Percentiles rank a stretch among this genome's conserved stretches.
These are phyloP conservation scores for Blastobotrys peoriensis DNA, from an alignment of 805 yeast species.

Conservation along the genomic window DNA sequence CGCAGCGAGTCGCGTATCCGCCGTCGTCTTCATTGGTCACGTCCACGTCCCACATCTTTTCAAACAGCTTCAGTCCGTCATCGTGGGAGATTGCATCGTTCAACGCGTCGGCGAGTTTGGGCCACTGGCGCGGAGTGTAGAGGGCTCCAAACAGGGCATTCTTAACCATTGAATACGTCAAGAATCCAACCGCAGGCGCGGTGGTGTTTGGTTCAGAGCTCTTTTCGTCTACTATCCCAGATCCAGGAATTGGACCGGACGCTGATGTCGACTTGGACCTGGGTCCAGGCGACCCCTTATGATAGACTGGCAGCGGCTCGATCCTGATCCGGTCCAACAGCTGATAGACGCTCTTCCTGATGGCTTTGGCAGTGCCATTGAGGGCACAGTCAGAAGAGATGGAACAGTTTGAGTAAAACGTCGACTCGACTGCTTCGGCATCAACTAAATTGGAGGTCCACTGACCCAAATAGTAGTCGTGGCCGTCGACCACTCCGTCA, in stretches of 20 bases:
- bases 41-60: neutral
- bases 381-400: conserved; percentile 5
- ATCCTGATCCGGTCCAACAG: conserved; percentile 9
- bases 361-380: conserved; percentile 5
- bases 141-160: conserved; percentile 10
- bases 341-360: conserved; percentile 4
- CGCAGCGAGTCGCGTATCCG: conserved; percentile 12
- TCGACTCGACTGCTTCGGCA: conserved; percentile 12
- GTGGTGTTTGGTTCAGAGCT: too few species aligned
- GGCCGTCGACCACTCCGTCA: conserved; percentile 21
- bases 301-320: neutral
- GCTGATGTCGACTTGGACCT: too few species aligned
- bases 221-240: too few species aligned
- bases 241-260: too few species aligned
- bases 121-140: conserved; percentile 17
- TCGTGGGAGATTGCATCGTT: conserved; percentile 11
- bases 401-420: conserved; percentile 15
- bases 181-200: conserved; percentile 10
- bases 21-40: conserved; percentile 6
- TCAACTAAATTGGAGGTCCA: conserved; percentile 17
- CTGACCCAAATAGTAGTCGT: conserved; percentile 17
- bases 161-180: conserved; percentile 12
- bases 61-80: neutral
- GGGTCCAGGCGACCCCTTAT: neutral
- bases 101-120: conserved; percentile 11